Percentiles rank a stretch among this genome's conserved stretches.
These are phyloP conservation scores for Cnidoscolus chayamansa DNA, from an alignment of 441 rosid genomes.

Conservation along the genomic window DNA sequence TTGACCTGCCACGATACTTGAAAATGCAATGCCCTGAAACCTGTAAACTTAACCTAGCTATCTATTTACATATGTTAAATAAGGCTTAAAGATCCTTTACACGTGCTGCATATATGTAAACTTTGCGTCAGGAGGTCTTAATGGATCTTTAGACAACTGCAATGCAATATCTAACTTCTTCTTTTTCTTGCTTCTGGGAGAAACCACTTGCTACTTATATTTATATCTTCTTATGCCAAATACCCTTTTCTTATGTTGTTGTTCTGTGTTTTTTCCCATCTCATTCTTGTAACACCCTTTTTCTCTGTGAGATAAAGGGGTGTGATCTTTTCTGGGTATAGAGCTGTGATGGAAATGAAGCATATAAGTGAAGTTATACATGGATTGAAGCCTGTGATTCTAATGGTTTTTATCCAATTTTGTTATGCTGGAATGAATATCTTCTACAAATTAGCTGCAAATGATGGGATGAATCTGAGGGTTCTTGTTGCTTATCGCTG, in stretches of 20 bases:
- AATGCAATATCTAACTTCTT: background rate
- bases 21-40: too few species aligned
- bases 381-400: conserved; percentile 15
- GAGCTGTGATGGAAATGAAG: background rate
- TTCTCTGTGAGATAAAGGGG: background rate
- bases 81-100: conserved; percentile 13
- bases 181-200: too few species aligned
- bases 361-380: background rate
- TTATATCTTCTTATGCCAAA: too few species aligned
- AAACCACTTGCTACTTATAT: too few species aligned
- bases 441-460: conserved; percentile 23
- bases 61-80: conserved; percentile 13
- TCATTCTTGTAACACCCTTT: background rate
- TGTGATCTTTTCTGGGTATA: background rate
- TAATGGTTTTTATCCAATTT: conserved; percentile 27
- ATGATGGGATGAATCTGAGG: conserved; percentile 32
- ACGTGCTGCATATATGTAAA: conserved; percentile 6
- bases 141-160: background rate
- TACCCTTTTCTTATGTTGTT: background rate
- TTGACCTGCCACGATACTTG: conserved; percentile 6
- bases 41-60: background rate
- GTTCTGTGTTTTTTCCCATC: background rate
- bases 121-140: background rate
- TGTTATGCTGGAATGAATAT: conserved; percentile 18
- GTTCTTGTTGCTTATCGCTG: conserved; percentile 32